phyloP scores from a whole-genome alignment of 192 early-diverging fungal species.

The Lobulomyces angularis region DNA sequence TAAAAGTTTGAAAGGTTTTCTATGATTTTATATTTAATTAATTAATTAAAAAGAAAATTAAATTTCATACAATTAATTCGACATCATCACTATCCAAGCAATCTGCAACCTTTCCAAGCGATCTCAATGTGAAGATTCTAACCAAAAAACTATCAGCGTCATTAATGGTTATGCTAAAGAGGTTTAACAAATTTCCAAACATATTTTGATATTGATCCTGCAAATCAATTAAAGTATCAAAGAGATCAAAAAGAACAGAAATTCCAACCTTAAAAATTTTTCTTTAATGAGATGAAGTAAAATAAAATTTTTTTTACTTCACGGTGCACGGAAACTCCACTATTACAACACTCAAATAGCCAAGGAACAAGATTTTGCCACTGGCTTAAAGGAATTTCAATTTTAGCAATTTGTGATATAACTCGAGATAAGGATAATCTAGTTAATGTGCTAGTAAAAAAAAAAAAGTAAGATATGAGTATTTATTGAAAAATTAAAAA shows the following conservation, averaged over 20 bases:
- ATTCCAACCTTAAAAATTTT: slow-evolving; percentile 48
- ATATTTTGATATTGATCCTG: slow-evolving; percentile 45
- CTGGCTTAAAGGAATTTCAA: slow-evolving; percentile 61
- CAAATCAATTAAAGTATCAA: slow-evolving; percentile 70
- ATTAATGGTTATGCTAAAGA: slow-evolving; percentile 59
- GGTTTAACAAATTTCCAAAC: slow-evolving; percentile 55
- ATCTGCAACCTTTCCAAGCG: slow-evolving; percentile 70
- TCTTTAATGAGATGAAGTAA: slow-evolving; percentile 4
- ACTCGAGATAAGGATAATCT: slow-evolving; percentile 73
- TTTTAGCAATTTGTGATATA: slow-evolving; percentile 76
- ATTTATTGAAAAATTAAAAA: slow-evolving; percentile 4
- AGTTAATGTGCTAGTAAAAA: slow-evolving; percentile 49
- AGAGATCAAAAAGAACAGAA: slow-evolving; percentile 73
- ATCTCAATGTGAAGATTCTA: slow-evolving; percentile 61
- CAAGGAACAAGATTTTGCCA: slow-evolving; percentile 71
- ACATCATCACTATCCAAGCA: slow-evolving; percentile 61
- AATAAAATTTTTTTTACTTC: slow-evolving; percentile 25
- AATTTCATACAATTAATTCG: slow-evolving; percentile 44
- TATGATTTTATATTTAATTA: not conserved
- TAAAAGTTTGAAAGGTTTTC: slow-evolving; percentile 54
- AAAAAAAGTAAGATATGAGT: not conserved
- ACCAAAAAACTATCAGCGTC: slow-evolving; percentile 78
- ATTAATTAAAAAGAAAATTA: not conserved
- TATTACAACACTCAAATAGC: slow-evolving; percentile 69
- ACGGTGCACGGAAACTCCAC: slow-evolving; percentile 56